Conservation (phyloP, 306 rosid species). For the Neltuma alba region DNA sequence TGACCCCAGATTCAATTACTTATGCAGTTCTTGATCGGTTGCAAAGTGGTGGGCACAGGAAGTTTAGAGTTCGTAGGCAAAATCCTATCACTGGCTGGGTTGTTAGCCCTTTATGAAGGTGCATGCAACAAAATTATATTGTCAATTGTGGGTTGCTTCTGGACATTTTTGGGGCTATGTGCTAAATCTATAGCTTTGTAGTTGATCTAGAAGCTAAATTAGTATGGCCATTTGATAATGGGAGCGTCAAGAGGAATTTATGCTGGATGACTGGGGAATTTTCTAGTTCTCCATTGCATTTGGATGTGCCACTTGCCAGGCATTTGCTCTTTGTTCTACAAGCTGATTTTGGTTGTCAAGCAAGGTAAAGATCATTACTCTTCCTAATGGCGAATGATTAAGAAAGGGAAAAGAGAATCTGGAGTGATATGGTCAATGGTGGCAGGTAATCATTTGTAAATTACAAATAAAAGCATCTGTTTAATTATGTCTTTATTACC, state of each 20-base stretch:
- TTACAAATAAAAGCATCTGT: background rate
- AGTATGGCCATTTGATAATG: background rate
- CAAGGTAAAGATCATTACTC: background rate
- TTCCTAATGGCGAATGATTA: background rate
- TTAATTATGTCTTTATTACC: background rate
- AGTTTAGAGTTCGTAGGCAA: conserved; percentile 71
- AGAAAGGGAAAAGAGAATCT: background rate
- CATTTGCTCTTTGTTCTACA: background rate
- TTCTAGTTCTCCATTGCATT: background rate
- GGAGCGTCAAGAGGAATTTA: background rate
- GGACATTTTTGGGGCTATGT: conserved; percentile 20
- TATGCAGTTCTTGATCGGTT: conserved; percentile 84
- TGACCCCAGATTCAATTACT: conserved; percentile 88
- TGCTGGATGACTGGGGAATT: background rate
- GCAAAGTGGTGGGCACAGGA: conserved; percentile 74
- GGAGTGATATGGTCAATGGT: background rate
- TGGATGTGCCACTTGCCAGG: background rate
- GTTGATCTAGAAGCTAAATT: conserved; percentile 6
- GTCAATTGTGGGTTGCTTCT: conserved; percentile 3
- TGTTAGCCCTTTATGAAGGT: conserved; percentile 84
- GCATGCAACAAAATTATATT: conserved; percentile 6
- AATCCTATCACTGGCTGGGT: conserved; percentile 96
- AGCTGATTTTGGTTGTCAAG: background rate
- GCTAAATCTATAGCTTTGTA: conserved; percentile 11
- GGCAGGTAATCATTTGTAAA: background rate